Percentiles rank a stretch among this genome's conserved stretches.
These are phyloP conservation scores for Passiflora organensis DNA, from an alignment of 345 rosid species.

Conservation along the genomic window DNA sequence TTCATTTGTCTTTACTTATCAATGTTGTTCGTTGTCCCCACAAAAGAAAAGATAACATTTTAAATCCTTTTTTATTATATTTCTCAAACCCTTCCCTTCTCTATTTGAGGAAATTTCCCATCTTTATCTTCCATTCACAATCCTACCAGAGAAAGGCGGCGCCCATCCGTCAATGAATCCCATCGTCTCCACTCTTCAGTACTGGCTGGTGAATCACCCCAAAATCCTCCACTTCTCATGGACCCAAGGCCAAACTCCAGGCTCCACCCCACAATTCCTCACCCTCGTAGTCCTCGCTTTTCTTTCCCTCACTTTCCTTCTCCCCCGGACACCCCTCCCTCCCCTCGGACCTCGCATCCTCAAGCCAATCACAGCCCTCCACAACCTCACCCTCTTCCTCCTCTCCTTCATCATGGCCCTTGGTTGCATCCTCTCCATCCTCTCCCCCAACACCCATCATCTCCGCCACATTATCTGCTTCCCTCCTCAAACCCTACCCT, in stretches of 20 bases:
- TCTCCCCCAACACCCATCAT: conserved; percentile 22
- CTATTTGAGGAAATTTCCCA: no score
- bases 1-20: no score
- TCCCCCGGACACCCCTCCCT: conserved; percentile 28
- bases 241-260: conserved; percentile 47
- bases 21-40: no score
- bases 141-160: conserved; percentile 1
- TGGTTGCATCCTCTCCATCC: conserved; percentile 56
- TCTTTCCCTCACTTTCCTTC: conserved; percentile 48
- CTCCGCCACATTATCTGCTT: conserved; percentile 41
- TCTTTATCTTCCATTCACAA: not conserved
- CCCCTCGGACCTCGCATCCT: conserved; percentile 34
- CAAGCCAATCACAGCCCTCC: conserved; percentile 69
- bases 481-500: conserved; percentile 36
- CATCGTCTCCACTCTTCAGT: conserved; percentile 26
- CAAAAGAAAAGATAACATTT: no score
- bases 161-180: conserved; percentile 8
- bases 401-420: conserved; percentile 65
- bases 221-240: conserved; percentile 50
- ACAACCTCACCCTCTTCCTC: conserved; percentile 54
- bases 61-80: not conserved
- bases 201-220: conserved; percentile 63
- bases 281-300: conserved; percentile 38
- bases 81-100: not conserved
- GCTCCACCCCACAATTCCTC: conserved; percentile 52